Percentiles rank a stretch among this genome's conserved stretches.
Evolutionary conservation across 2,329 filamentous ascomycete genomes (phyloP).

Genomic region (Cercospora sp.): DNA sequence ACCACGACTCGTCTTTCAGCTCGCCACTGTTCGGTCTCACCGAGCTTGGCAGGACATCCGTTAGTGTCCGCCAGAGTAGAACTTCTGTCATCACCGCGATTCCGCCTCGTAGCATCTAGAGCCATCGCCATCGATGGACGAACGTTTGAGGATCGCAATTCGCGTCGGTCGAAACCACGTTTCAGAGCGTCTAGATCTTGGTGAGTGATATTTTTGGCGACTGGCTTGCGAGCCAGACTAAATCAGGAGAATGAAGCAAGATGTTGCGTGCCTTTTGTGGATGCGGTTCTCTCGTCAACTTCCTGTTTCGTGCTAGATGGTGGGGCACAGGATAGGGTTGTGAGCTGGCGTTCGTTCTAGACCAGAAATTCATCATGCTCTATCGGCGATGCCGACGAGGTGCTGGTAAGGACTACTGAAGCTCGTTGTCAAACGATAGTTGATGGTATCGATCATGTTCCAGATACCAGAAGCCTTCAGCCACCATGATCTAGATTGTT

Average conservation of each 20-base stretch:
- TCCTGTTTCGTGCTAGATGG: neutral
- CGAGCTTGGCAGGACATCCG: constrained; percentile 7
- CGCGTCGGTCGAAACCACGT: neutral
- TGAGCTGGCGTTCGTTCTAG: neutral
- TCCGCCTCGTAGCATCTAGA: neutral
- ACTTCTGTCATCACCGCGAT: neutral
- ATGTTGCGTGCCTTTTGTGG: neutral
- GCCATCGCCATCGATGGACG: neutral
- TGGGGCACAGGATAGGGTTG: neutral
- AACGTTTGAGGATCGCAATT: neutral
- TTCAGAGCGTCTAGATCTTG: neutral
- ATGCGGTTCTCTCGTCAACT: neutral
- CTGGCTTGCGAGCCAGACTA: neutral
- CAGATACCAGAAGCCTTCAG: neutral
- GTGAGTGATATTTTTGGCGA: neutral
- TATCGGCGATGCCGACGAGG: neutral
- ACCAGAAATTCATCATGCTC: neutral
- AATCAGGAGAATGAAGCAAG: neutral
- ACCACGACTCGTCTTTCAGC: neutral
- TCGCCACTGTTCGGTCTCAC: constrained; percentile 5
- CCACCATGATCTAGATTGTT: neutral
- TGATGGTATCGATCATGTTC: neutral
- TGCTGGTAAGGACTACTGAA: neutral
- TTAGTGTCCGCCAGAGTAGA: constrained; percentile 2
- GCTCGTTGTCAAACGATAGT: neutral